Conservation (phyloP, 768 basidiomycete genomes). For the Tricholoma bakamatsutake region DNA sequence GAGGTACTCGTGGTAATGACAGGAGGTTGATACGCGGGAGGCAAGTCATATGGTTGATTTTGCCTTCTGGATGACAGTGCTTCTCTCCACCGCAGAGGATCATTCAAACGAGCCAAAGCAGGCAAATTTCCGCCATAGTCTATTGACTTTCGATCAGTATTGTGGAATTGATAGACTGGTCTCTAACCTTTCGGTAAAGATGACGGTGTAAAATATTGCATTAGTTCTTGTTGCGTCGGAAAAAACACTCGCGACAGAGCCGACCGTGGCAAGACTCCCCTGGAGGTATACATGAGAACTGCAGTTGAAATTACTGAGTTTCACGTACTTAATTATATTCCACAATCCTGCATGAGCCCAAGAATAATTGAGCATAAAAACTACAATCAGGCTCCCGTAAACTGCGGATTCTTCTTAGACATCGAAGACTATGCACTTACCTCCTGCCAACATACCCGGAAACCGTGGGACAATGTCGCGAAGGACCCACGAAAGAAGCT, state of each 20-base stretch:
- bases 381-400: slow-evolving; percentile 25
- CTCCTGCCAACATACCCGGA: slow-evolving; percentile 73
- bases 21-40: slow-evolving; percentile 13
- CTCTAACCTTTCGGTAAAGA: slow-evolving; percentile 53
- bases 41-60: slow-evolving; percentile 13
- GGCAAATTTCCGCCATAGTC: slow-evolving; percentile 67
- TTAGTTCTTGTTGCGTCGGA: slow-evolving; percentile 47
- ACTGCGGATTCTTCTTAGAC: slow-evolving; percentile 4
- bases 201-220: slow-evolving; percentile 46
- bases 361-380: slow-evolving; percentile 68
- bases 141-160: slow-evolving; percentile 20
- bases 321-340: slow-evolving; percentile 55
- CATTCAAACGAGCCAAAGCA: slow-evolving; percentile 40
- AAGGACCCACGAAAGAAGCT: slow-evolving; percentile 58
- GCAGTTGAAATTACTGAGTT: neutral
- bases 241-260: slow-evolving; percentile 64
- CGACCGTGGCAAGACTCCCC: slow-evolving; percentile 55
- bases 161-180: slow-evolving; percentile 4
- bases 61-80: slow-evolving; percentile 11
- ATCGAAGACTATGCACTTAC: slow-evolving; percentile 26
- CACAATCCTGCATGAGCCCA: slow-evolving; percentile 70
- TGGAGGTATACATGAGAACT: slow-evolving; percentile 20
- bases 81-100: slow-evolving; percentile 36
- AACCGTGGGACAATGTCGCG: slow-evolving; percentile 64
- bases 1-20: slow-evolving; percentile 17